Base-by-base conservation (phyloP, 2,329 filamentous ascomycete genomes). In the Thelonectria discophora region DNA sequence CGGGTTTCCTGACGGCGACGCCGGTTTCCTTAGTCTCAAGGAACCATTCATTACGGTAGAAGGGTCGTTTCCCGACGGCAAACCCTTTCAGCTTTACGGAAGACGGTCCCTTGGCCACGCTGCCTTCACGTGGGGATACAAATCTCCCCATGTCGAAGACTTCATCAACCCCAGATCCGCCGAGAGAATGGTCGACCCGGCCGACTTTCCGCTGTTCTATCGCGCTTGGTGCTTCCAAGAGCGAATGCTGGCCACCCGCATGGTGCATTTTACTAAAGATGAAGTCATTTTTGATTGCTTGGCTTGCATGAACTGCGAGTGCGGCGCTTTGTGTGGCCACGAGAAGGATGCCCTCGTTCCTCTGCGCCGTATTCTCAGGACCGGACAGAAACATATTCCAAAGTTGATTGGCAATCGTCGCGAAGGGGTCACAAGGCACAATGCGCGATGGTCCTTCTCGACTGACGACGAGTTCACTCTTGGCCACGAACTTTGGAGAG, bases 201-300 rank as follows among this genome's bases (percentile, higher is more conserved):
- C 60, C 4, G 57, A 64, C 10, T 59, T 67, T 12, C 69, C 68
- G 0, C 12, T 73, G 1, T 58, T 69, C 60, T 63, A 60, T 2
- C 63, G 74, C 1, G 73, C 69, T 0, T 76, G 74, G 74, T 69
- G 69, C 2, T 70, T 74, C 3, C 74, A 76, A 2, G 74, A 76
- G 13, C 69, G 74, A 2, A 40, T 73, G 0, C 32, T 76, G 4
- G 70, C 73, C 0, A 68, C 71, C 1, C 47, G 72, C 0, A 63
- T 74, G 1, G 60, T 75, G 1, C 73, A 75, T 37, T 75, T 73
- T n/a, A 72, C 66, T 5, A 65, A 65, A 9, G 46, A 60, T 7
- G 72, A 74, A 55, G 54, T 70, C 11, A 47, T 72, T 2, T 72
- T 72, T 8, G 71, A 73, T 27, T 73, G 71, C 18, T 37, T 68